Base-by-base conservation (phyloP, 441 rosid genomes). In the Capsella rubella region DNA sequence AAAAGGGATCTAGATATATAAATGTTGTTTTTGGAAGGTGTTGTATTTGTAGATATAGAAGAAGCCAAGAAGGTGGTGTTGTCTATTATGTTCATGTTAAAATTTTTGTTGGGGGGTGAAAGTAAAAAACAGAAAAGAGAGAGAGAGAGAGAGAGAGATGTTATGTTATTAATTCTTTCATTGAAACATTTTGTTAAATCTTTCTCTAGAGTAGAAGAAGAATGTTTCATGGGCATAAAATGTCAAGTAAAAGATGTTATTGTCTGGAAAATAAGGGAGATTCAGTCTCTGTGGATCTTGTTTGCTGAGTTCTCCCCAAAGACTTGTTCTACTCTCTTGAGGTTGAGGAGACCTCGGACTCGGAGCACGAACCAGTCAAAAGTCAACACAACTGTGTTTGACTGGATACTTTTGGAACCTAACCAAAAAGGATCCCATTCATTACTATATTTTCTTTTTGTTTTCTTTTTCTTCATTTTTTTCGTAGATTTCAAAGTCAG, bases 41-140 rank as follows among this genome's bases (percentile, higher is more conserved):
- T 77, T 82, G 76, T 82, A 85, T 78, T 31, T 80, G 82, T 82
- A 87, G 89, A 87, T 87, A 87, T 73, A 76, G 68, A 67, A 74
- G 51, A 21, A 25, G 59, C 8, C 13, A 67, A 74, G 51, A 21
- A 25, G 59, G 13, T 18, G 11, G 39, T 79, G 74, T 79, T 69
- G 67, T 81, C 52, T 67, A 69, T 80, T 80, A 6, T 80, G 74
- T 68, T 34, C 34, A 52, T 61, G 45, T 45, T 66, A 11, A 21
- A 21, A 32, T 1, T 82, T 65, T 68, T 66, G 79, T 67, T 81
- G 46, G 46, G 34, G 50, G 35, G 57, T 35, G 40, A 67, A 67
- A 32, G 42, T 52, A 32, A 54, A 32, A 54, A 69, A 61, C 49
- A 35, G 51, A 55, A 28, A 47, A 43, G 11, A 15, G 78, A 78